Percentiles rank a stretch among this genome's conserved stretches.
phyloP scores from a whole-genome alignment of 2,329 filamentous ascomycete species.

The Trichoderma semiorbis region DNA sequence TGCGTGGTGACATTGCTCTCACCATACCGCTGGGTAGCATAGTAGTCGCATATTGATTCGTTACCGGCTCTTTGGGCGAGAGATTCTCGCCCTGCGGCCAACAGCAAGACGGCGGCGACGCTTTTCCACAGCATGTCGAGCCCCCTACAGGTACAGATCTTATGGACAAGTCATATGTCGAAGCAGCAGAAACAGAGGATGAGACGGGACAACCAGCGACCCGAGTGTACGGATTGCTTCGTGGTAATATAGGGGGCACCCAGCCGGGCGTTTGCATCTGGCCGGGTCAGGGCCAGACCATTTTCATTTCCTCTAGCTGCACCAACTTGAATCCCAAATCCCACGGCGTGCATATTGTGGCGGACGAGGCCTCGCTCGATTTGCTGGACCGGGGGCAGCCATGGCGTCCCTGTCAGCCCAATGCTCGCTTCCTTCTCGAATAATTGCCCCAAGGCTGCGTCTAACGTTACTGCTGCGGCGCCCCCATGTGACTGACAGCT shows the following conservation, averaged over 20 bases:
- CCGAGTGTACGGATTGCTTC: background rate
- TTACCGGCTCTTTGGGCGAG: background rate
- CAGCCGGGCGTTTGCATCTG: background rate
- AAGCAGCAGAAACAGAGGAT: background rate
- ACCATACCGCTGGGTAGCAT: slow-evolving; percentile 26
- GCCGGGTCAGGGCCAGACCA: background rate
- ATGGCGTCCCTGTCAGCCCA: slow-evolving; percentile 1
- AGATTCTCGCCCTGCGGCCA: background rate
- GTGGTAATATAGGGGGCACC: background rate
- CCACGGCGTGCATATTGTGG: slow-evolving; percentile 11
- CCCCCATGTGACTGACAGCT: background rate
- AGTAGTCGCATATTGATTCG: slow-evolving; percentile 32
- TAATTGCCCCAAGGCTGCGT: background rate
- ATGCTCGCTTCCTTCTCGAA: background rate
- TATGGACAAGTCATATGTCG: background rate
- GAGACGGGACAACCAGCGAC: background rate
- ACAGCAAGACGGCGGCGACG: background rate
- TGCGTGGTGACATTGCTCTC: slow-evolving; percentile 27
- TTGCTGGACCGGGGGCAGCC: background rate
- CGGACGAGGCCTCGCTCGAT: slow-evolving; percentile 5
- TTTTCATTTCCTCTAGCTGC: background rate
- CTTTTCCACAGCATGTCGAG: slow-evolving; percentile 10
- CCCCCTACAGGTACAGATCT: background rate
- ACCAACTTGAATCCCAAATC: background rate
- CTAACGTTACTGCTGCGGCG: background rate